Evolutionary conservation across 148 eudicot species (phyloP).

Genomic region (Selenicereus undatus): DNA sequence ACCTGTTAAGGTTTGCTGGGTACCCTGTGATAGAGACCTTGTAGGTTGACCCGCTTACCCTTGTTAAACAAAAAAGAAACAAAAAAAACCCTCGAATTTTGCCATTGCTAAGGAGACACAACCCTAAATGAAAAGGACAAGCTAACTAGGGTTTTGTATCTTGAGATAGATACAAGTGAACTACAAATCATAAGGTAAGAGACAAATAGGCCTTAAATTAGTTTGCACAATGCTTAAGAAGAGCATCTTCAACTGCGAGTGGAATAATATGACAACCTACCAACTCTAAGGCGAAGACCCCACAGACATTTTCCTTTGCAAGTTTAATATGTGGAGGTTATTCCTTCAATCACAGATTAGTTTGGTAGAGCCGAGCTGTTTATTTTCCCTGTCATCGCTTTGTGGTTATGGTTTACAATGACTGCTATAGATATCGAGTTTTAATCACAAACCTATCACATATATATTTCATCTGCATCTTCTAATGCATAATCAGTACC

Average conservation of each 20-base stretch:
- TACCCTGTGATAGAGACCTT: no score
- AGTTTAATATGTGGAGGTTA: neutral
- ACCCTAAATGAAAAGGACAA: neutral
- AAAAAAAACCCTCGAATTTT: no score
- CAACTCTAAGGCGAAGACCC: neutral
- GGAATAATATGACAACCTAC: constrained; percentile 6
- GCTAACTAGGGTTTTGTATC: neutral
- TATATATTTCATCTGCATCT: neutral
- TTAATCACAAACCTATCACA: neutral
- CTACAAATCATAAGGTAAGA: neutral
- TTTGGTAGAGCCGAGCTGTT: neutral
- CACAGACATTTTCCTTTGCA: neutral
- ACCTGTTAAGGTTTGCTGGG: no score
- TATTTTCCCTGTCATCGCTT: neutral
- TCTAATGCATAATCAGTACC: neutral
- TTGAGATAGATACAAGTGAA: neutral
- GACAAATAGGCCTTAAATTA: neutral
- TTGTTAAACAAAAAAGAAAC: no score
- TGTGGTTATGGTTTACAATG: neutral
- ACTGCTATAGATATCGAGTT: neutral
- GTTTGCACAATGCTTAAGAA: neutral
- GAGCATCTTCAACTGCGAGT: neutral
- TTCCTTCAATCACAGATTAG: neutral
- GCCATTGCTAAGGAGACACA: no score
- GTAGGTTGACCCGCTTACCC: no score